Percentiles rank a stretch among this genome's conserved stretches.
Evolutionary conservation across 1,284 basidiomycete genomes (phyloP).

Genomic region (Lignosus rhinocerotis): DNA sequence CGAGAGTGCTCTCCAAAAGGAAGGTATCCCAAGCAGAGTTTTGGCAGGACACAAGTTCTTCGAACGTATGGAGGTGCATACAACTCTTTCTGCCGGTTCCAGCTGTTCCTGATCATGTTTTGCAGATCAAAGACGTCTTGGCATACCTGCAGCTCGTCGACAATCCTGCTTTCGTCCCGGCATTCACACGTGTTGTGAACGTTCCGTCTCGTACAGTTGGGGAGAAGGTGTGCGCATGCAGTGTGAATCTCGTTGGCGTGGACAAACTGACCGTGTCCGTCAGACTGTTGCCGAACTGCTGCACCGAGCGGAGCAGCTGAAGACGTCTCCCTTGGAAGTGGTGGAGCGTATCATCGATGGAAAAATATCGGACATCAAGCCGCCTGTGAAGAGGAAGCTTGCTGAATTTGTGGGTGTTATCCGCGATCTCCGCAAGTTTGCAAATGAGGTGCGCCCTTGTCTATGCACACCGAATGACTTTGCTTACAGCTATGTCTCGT

Average conservation of each 20-base stretch:
- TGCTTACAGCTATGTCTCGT: not conserved
- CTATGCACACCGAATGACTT: not conserved
- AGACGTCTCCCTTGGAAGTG: slow-evolving; percentile 60
- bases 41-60: slow-evolving; percentile 89
- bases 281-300: slow-evolving; percentile 54
- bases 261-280: not conserved
- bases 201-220: slow-evolving; percentile 77
- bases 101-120: not conserved
- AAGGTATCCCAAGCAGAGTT: slow-evolving; percentile 77
- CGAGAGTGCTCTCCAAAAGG: slow-evolving; percentile 77
- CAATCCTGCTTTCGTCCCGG: slow-evolving; percentile 78
- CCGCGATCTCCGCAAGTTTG: slow-evolving; percentile 53
- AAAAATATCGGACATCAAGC: slow-evolving; percentile 63
- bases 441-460: slow-evolving; percentile 47
- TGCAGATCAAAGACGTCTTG: slow-evolving; percentile 81
- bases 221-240: slow-evolving; percentile 61
- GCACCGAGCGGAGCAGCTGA: slow-evolving; percentile 50
- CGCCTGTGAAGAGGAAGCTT: slow-evolving; percentile 64
- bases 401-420: slow-evolving; percentile 61
- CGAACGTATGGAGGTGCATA: slow-evolving; percentile 69
- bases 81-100: not conserved
- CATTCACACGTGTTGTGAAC: slow-evolving; percentile 80
- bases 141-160: slow-evolving; percentile 86
- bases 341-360: slow-evolving; percentile 64
- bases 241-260: not conserved